Evolutionary conservation across 352 stramenopile genomes (phyloP).

Genomic region (Pythium oligandrum): DNA sequence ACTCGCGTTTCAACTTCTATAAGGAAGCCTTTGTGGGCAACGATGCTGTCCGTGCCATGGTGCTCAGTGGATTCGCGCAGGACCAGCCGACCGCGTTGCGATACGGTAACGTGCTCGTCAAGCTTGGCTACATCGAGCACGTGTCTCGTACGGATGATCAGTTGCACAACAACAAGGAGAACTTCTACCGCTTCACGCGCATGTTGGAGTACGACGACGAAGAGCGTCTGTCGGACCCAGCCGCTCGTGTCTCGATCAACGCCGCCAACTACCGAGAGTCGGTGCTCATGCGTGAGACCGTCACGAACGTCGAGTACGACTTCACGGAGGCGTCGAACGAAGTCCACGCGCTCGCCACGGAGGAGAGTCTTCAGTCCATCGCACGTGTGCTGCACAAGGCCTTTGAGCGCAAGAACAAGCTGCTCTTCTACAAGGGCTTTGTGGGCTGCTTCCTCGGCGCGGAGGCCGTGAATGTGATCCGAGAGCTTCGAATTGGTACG

Average conservation of each 20-base stretch:
- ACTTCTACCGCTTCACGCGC: conserved; percentile 82
- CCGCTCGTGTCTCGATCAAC: conserved; percentile 44
- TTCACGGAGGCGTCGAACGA: conserved; percentile 71
- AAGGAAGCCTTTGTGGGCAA: conserved; percentile 81
- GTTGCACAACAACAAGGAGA: conserved; percentile 80
- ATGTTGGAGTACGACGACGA: conserved; percentile 41
- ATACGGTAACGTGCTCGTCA: conserved; percentile 75
- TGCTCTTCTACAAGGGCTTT: conserved; percentile 86
- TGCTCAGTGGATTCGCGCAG: conserved; percentile 72
- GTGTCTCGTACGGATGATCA: conserved; percentile 70
- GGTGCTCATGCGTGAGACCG: conserved; percentile 56
- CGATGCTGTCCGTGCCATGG: conserved; percentile 70
- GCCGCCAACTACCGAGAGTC: conserved; percentile 73
- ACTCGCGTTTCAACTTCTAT: conserved; percentile 84
- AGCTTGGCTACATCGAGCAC: conserved; percentile 81
- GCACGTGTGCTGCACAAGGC: conserved; percentile 71
- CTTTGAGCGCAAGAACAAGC: conserved; percentile 86
- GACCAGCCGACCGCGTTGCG: conserved; percentile 62
- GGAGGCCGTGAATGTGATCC: conserved; percentile 80
- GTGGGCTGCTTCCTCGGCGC: conserved; percentile 77
- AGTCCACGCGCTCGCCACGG: conserved; percentile 78
- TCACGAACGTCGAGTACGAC: conserved; percentile 60
- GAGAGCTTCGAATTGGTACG: conserved; percentile 62
- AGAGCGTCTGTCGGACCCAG: conserved; percentile 30
- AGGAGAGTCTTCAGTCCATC: conserved; percentile 62